phyloP scores from a whole-genome alignment of 495 filamentous ascomycete species.

The Hyaloscypha variabilis region DNA sequence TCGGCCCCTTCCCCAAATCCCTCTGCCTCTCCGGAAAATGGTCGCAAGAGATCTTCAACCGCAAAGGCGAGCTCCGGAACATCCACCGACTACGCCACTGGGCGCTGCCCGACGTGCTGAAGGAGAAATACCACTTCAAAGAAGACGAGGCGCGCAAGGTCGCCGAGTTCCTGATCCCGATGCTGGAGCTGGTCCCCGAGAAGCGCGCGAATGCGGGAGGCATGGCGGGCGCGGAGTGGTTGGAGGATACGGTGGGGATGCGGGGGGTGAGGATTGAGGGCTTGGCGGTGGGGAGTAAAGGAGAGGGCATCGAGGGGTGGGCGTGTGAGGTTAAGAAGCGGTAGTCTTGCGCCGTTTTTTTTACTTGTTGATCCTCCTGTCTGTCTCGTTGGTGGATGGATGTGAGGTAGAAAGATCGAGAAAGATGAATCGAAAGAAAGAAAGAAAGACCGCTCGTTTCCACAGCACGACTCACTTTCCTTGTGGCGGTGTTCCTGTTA shows the following conservation, averaged over 20 bases:
- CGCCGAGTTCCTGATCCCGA: slow-evolving; percentile 84
- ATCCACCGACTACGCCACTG: slow-evolving; percentile 97
- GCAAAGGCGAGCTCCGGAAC: slow-evolving; percentile 95
- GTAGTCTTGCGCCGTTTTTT: not conserved
- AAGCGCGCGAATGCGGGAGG: slow-evolving; percentile 93
- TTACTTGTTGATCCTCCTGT: not conserved
- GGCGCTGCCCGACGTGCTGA: slow-evolving; percentile 90
- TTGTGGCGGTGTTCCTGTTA: too few relatives aligned
- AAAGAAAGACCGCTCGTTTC: not conserved
- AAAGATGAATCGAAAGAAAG: not conserved
- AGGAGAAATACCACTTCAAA: slow-evolving; percentile 95
- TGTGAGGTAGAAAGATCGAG: not conserved
- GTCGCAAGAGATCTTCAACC: slow-evolving; percentile 98
- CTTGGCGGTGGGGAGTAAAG: slow-evolving; percentile 75
- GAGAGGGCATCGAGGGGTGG: slow-evolving; percentile 97
- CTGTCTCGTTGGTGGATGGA: too few relatives aligned
- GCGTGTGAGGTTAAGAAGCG: slow-evolving; percentile 82
- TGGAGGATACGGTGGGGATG: slow-evolving; percentile 88
- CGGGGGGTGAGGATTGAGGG: slow-evolving; percentile 69
- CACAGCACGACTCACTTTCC: too few relatives aligned
- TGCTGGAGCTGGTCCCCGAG: slow-evolving; percentile 88
- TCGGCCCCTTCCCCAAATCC: slow-evolving; percentile 90
- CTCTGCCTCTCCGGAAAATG: slow-evolving; percentile 92
- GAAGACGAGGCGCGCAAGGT: slow-evolving; percentile 77
- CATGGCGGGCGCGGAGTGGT: slow-evolving; percentile 82